These are phyloP conservation scores for Maudiozyma barnettii DNA, from an alignment of 805 yeast species.

Conservation along the genomic window DNA sequence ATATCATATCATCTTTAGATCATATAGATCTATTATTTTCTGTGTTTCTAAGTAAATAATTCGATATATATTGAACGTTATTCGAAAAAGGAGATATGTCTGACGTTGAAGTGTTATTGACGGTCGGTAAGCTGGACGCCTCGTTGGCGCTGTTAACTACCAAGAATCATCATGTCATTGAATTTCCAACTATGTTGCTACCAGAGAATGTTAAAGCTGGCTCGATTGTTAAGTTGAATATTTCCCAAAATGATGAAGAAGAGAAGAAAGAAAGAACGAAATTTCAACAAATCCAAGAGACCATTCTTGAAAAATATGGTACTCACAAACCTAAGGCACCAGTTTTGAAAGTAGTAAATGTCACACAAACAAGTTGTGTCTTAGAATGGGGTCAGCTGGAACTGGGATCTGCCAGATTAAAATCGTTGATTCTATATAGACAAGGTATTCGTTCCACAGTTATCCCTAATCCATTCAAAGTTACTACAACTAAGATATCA, in stretches of 20 bases:
- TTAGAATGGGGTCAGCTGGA: constrained; percentile 87
- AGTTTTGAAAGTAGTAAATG: constrained; percentile 55
- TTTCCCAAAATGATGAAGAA: constrained; percentile 64
- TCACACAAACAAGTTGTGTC: constrained; percentile 91
- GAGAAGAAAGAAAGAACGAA: constrained; percentile 50
- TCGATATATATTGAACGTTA: too few relatives aligned
- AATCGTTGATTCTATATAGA: constrained; percentile 67
- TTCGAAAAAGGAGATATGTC: constrained; percentile 11
- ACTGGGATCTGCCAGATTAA: constrained; percentile 72
- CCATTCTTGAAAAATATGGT: constrained; percentile 66
- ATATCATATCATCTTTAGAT: too few relatives aligned
- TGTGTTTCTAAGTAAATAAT: too few relatives aligned
- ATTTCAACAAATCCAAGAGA: constrained; percentile 62
- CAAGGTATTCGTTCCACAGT: constrained; percentile 54
- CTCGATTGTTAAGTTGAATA: constrained; percentile 74
- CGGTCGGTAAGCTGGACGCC: constrained; percentile 94
- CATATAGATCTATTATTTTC: not conserved
- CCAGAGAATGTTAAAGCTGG: constrained; percentile 92
- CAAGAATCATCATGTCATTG: constrained; percentile 86
- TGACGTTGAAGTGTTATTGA: constrained; percentile 73
- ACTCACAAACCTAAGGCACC: constrained; percentile 64
- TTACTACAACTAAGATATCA: constrained; percentile 75
- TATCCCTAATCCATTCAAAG: constrained; percentile 73
- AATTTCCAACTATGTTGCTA: constrained; percentile 87
- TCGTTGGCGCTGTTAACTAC: constrained; percentile 86